These are phyloP conservation scores for Ophiostoma quercus DNA, from an alignment of 2,329 filamentous ascomycete species.

Conservation along the genomic window DNA sequence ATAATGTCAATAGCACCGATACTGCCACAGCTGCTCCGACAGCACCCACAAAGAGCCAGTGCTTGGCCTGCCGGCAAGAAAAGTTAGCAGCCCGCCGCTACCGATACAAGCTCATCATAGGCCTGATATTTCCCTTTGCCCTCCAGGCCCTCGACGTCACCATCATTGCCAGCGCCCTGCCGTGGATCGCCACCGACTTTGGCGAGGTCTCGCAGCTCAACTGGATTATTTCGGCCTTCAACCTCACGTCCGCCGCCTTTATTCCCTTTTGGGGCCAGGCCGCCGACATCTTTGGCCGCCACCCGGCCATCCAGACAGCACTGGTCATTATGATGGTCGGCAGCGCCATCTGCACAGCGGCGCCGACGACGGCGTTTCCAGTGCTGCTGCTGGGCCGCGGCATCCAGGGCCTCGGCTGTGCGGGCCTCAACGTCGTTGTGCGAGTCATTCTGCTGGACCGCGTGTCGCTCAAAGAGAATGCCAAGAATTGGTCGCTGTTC, in stretches of 20 bases:
- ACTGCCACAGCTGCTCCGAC: background rate
- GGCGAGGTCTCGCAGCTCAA: constrained; percentile 54
- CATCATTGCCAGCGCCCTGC: constrained; percentile 55
- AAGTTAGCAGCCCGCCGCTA: constrained; percentile 38
- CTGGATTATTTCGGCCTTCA: constrained; percentile 66
- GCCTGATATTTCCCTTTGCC: constrained; percentile 55
- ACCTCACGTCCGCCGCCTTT: constrained; percentile 61
- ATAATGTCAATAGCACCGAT: background rate
- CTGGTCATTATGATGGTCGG: constrained; percentile 55
- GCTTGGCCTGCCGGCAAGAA: constrained; percentile 31
- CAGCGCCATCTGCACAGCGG: constrained; percentile 55
- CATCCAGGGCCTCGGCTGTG: constrained; percentile 57
- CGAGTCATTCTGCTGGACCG: constrained; percentile 61
- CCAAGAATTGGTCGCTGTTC: constrained; percentile 58
- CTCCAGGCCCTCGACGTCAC: constrained; percentile 60
- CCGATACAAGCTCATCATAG: constrained; percentile 54
- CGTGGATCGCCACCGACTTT: constrained; percentile 61
- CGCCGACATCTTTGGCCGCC: constrained; percentile 60
- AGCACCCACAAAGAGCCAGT: constrained; percentile 5
- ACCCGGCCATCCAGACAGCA: constrained; percentile 52
- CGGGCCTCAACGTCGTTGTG: constrained; percentile 56
- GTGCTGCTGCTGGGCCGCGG: constrained; percentile 59
- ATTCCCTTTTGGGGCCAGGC: constrained; percentile 62
- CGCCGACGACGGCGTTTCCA: constrained; percentile 49
- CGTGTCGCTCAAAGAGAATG: constrained; percentile 56